phyloP scores from a whole-genome alignment of 2,329 filamentous ascomycete species.

The Chaetomium globosum region DNA sequence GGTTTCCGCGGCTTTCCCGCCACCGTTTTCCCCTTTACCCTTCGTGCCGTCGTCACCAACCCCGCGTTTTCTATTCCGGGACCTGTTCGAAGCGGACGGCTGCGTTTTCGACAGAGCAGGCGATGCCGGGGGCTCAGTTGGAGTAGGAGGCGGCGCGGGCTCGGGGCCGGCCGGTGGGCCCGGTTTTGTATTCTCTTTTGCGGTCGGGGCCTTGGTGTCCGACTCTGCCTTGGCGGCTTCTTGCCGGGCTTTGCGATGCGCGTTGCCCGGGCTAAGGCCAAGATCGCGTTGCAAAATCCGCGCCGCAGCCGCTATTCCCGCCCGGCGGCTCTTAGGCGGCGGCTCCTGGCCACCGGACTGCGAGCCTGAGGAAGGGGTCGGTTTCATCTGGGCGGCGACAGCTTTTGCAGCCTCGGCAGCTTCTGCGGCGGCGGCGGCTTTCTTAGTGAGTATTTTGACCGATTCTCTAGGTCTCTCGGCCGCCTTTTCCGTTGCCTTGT shows the following conservation, averaged over 20 bases:
- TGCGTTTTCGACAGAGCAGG: slow-evolving; percentile 23
- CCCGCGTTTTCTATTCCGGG: slow-evolving; percentile 34
- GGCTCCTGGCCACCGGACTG: slow-evolving; percentile 25
- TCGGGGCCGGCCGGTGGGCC: slow-evolving; percentile 20
- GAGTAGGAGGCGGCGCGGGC: slow-evolving; percentile 17
- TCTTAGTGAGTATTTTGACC: slow-evolving; percentile 61
- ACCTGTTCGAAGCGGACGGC: slow-evolving; percentile 30
- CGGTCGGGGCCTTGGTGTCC: slow-evolving; percentile 46
- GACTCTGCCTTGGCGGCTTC: slow-evolving; percentile 61
- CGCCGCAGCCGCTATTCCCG: slow-evolving; percentile 65
- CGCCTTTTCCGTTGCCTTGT: slow-evolving; percentile 43
- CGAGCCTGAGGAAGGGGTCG: slow-evolving; percentile 37
- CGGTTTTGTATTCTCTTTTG: slow-evolving; percentile 40
- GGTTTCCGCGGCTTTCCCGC: slow-evolving; percentile 36
- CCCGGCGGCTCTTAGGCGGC: slow-evolving; percentile 57
- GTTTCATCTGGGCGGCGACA: slow-evolving; percentile 46
- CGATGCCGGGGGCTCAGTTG: slow-evolving; percentile 22
- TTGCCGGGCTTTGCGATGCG: slow-evolving; percentile 62
- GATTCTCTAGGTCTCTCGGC: slow-evolving; percentile 60
- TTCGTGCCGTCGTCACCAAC: slow-evolving; percentile 30
- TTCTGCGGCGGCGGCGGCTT: slow-evolving; percentile 54
- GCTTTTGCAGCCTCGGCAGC: slow-evolving; percentile 52
- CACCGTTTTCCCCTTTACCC: slow-evolving; percentile 39
- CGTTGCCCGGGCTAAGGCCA: slow-evolving; percentile 64
- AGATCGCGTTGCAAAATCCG: slow-evolving; percentile 68